phyloP scores from a whole-genome alignment of 345 rosid species.

The Hibiscus tridactylites region DNA sequence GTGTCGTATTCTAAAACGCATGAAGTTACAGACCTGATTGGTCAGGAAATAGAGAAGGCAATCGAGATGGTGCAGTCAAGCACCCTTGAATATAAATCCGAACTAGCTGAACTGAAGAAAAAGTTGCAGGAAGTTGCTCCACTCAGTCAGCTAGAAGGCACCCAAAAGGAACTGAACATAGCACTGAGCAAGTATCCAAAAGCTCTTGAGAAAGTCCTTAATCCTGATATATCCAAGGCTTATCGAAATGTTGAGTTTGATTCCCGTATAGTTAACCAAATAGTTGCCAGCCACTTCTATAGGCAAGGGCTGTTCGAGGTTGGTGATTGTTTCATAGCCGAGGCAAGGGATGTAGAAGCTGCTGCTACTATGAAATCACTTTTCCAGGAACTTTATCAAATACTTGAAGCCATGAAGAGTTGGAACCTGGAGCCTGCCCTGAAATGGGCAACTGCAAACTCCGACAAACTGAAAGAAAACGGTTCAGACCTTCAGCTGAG shows the following conservation, averaged over 20 bases:
- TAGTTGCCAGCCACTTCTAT: constrained; percentile 56
- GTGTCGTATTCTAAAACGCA: constrained; percentile 43
- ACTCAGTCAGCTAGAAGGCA: constrained; percentile 34
- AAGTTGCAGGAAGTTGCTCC: constrained; percentile 36
- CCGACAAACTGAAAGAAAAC: constrained; percentile 45
- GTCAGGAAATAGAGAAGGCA: constrained; percentile 44
- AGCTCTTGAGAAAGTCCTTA: constrained; percentile 48
- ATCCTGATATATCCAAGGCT: constrained; percentile 57
- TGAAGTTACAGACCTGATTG: constrained; percentile 40
- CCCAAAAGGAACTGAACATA: constrained; percentile 53
- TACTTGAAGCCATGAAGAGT: constrained; percentile 49
- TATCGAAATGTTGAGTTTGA: constrained; percentile 50
- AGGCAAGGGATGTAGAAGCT: constrained; percentile 40
- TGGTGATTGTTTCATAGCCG: constrained; percentile 54
- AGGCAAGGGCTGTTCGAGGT: constrained; percentile 57
- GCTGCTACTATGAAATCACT: constrained; percentile 26
- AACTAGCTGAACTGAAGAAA: constrained; percentile 36
- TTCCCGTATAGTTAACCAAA: constrained; percentile 39
- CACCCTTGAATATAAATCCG: constrained; percentile 19
- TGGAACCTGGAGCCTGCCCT: constrained; percentile 53
- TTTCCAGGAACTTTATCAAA: constrained; percentile 51
- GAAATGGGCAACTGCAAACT: constrained; percentile 47
- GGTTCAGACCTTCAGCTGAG: constrained; percentile 58
- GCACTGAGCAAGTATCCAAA: constrained; percentile 55
- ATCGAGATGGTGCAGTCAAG: constrained; percentile 20